Conservation (phyloP, 345 rosid genomes). For the Heritiera littoralis region DNA sequence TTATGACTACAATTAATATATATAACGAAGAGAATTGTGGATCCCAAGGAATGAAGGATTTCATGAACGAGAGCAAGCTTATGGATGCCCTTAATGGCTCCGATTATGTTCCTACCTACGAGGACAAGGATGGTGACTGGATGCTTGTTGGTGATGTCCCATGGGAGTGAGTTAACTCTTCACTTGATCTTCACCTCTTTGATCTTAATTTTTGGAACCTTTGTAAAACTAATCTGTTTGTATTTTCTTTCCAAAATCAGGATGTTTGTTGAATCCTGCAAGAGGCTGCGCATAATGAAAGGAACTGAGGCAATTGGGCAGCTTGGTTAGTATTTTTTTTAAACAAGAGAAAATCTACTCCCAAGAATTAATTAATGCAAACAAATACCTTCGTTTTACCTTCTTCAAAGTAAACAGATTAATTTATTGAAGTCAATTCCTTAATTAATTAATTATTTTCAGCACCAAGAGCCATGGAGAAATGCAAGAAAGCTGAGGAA, state of each 20-base stretch:
- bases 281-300: conserved; percentile 83
- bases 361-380: too few species aligned
- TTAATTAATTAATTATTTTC: conserved; percentile 10
- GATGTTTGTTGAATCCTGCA: conserved; percentile 93
- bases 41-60: conserved; percentile 80
- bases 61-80: conserved; percentile 69
- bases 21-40: conserved; percentile 49
- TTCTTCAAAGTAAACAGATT: background rate
- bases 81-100: conserved; percentile 63
- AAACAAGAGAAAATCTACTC: too few species aligned
- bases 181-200: background rate
- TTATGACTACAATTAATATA: too few species aligned
- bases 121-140: conserved; percentile 97
- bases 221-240: background rate
- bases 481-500: conserved; percentile 64
- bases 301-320: conserved; percentile 59
- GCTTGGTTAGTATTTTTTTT: conserved; percentile 2
- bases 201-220: background rate
- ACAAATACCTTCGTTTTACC: too few species aligned
- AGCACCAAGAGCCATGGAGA: conserved; percentile 91
- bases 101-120: conserved; percentile 86
- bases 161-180: conserved; percentile 60
- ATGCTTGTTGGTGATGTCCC: conserved; percentile 97
- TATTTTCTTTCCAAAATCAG: conserved; percentile 28
- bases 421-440: too few species aligned